Evolutionary conservation across 257 asterid species (phyloP).

Genomic region (Gynochthodes officinalis): DNA sequence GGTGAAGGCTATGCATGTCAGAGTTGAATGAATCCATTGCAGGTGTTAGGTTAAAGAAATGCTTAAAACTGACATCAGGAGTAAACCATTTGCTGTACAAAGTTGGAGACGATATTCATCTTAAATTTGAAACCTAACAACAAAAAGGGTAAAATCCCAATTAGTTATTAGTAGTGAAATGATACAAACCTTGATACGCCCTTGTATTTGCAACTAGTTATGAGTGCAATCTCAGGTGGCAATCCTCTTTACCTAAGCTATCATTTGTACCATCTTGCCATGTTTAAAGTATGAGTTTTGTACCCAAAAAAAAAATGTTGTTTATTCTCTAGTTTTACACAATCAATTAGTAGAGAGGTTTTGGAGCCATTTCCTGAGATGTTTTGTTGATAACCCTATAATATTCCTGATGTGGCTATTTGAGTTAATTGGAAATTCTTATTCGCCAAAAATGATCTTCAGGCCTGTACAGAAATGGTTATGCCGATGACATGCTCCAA

Average conservation of each 20-base stretch:
- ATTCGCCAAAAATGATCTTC: not conserved
- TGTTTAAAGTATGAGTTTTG: too few species aligned
- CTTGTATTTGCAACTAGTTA: too few species aligned
- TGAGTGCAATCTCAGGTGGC: too few species aligned
- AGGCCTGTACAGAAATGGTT: constrained; percentile 92
- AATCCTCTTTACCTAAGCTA: too few species aligned
- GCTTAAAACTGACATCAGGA: not conserved
- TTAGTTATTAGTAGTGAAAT: too few species aligned
- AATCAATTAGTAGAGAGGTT: not conserved
- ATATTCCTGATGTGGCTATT: not conserved
- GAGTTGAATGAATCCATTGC: not conserved
- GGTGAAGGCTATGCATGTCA: not conserved
- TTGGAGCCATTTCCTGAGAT: not conserved
- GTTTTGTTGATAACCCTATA: not conserved
- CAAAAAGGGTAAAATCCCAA: too few species aligned
- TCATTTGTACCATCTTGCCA: too few species aligned
- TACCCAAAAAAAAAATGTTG: too few species aligned
- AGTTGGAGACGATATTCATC: not conserved
- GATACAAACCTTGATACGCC: too few species aligned
- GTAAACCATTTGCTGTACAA: not conserved
- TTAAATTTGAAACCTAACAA: not conserved
- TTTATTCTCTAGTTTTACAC: not conserved
- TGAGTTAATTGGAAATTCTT: too few species aligned
- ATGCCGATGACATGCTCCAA: constrained; percentile 65
- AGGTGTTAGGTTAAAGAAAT: constrained; percentile 1